Base-by-base conservation (phyloP, 2,329 filamentous ascomycete species). In the Teratosphaeria nubilosa region DNA sequence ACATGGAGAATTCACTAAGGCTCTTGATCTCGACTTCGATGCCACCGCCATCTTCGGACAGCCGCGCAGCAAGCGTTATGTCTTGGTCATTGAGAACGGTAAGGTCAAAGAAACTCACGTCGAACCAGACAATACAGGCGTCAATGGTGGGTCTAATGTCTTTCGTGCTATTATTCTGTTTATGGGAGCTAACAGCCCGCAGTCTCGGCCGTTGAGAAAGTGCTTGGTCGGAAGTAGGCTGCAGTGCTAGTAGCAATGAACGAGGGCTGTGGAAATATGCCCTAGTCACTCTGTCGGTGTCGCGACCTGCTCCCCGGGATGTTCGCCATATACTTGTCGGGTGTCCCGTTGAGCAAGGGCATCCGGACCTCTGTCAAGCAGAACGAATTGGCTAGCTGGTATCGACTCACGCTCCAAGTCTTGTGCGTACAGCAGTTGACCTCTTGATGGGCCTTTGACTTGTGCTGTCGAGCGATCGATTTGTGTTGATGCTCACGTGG, bases 111-210 rank as follows among this genome's bases (percentile, higher is more conserved):
- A 86, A 68, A 82, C 87, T 22, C 84, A 90, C 67, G 83, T 96
- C 56, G 92, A 96, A 80, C 86, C 90, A 11, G 91, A 96, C 74
- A 91, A 88, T 76, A 94, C 88, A 45, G 90, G 90, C 34, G 82
- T 91, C 54, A 80, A 86, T 64, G 86, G 89, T 91, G 13, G 16
- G 34, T 41, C 34, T n/a, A 77, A 74, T 30, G 2, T 41, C 11
- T 16, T 5, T 5, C 13, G 34, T 41, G 34, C 34, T 41, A 41
- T 9, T 34, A 14, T 41, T 1, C 16, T 41, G 34, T 16, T 7
- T 30, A 11, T n/a, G 14, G 10, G 16, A 41, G 13, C 34, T 41
- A n/a, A 41, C 34, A 6, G 0, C 2, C 13, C 13, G 27, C 50
- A 51, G 50, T 30, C 13, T 51, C 50, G 5, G 50, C 16, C 27